phyloP scores from a whole-genome alignment of 2,329 filamentous ascomycete genomes.

The Colletotrichum shisoi region DNA sequence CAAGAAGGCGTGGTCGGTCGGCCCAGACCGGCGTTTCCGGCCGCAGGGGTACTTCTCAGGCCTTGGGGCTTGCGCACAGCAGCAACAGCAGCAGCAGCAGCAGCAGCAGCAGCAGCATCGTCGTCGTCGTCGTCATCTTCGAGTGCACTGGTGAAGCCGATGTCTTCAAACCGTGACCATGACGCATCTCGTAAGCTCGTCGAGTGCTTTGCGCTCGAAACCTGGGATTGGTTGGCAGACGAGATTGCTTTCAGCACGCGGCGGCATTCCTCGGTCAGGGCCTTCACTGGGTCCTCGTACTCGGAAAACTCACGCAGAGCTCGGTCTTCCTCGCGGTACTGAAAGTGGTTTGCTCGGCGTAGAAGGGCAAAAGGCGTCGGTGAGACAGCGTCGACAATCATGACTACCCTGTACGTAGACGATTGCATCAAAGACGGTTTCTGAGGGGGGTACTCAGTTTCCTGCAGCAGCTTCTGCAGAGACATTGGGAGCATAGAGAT shows the following conservation, averaged over 20 bases:
- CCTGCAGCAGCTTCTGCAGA: slow-evolving; percentile 86
- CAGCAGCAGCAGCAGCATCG: slow-evolving; percentile 54
- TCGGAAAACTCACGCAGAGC: slow-evolving; percentile 86
- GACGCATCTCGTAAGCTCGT: slow-evolving; percentile 83
- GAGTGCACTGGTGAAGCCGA: slow-evolving; percentile 82
- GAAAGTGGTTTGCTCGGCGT: slow-evolving; percentile 90
- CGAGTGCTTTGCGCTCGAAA: slow-evolving; percentile 73
- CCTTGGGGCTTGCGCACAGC: slow-evolving; percentile 55
- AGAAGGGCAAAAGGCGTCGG: slow-evolving; percentile 92
- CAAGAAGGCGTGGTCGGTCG: slow-evolving; percentile 95
- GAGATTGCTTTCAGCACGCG: slow-evolving; percentile 90
- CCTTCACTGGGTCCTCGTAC: slow-evolving; percentile 86
- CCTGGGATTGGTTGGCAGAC: slow-evolving; percentile 83
- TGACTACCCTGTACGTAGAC: slow-evolving; percentile 86
- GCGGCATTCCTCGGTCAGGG: slow-evolving; percentile 91
- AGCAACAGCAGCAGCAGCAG: slow-evolving; percentile 43
- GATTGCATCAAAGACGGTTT: slow-evolving; percentile 78
- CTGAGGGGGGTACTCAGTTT: slow-evolving; percentile 92
- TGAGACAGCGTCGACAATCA: slow-evolving; percentile 95
- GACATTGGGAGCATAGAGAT: slow-evolving; percentile 90
- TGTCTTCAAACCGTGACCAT: slow-evolving; percentile 96
- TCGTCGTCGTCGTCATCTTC: slow-evolving; percentile 76
- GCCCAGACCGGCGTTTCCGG: slow-evolving; percentile 70
- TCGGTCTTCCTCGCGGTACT: slow-evolving; percentile 87
- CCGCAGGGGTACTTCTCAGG: slow-evolving; percentile 71